Evolutionary conservation across 805 yeast species (phyloP).

Genomic region (Hanseniaspora thailandica): DNA sequence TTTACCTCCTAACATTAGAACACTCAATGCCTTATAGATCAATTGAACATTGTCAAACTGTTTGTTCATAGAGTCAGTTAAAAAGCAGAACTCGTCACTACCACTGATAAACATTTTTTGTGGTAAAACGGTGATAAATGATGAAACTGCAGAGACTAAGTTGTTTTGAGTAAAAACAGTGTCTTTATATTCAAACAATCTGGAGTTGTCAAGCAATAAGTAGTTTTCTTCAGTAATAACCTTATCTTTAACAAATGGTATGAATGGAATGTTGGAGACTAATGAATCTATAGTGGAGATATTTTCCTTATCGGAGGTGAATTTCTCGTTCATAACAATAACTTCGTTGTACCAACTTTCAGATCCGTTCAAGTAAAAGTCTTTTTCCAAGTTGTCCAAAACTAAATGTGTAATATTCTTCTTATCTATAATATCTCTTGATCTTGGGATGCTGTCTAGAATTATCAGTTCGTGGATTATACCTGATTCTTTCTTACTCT

Average conservation of each 20-base stretch:
- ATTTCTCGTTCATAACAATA: constrained; percentile 24
- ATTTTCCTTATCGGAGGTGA: constrained; percentile 7
- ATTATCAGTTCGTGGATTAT: constrained; percentile 13
- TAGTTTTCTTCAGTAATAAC: constrained; percentile 19
- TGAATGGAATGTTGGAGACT: constrained; percentile 17
- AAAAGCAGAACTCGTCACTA: constrained; percentile 27
- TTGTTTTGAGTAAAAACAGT: constrained; percentile 40
- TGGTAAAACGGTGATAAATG: constrained; percentile 33
- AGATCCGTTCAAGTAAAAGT: constrained; percentile 15
- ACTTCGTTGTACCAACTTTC: constrained; percentile 26
- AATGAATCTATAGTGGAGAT: constrained; percentile 21
- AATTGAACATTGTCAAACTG: constrained; percentile 26
- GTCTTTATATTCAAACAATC: constrained; percentile 25
- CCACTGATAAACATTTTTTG: constrained; percentile 29
- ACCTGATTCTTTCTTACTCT: constrained; percentile 15
- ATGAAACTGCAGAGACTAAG: constrained; percentile 42
- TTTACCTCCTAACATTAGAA: constrained; percentile 29
- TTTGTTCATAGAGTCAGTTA: constrained; percentile 20
- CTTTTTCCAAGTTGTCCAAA: constrained; percentile 24
- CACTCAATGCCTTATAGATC: constrained; percentile 32
- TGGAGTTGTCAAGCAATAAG: constrained; percentile 28
- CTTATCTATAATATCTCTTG: constrained; percentile 15
- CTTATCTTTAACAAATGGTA: background rate
- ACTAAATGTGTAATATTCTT: constrained; percentile 27
- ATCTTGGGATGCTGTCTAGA: constrained; percentile 25